Percentiles rank a stretch among this genome's conserved stretches.
Conservation (phyloP, 208 protist species). For the Cochliopodium minus region DNA sequence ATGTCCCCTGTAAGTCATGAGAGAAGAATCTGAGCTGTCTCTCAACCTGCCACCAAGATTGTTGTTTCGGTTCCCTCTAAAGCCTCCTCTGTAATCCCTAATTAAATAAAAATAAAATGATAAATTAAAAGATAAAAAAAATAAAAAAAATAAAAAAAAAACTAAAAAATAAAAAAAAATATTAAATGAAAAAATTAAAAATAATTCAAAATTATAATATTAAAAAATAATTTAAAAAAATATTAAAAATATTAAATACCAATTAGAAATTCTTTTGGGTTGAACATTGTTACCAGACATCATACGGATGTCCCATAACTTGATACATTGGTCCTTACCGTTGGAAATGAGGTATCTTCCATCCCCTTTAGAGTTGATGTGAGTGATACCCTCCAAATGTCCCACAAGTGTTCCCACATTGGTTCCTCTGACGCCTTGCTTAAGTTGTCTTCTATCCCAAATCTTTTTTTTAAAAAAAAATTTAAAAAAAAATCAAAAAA, state of each 20-base stretch:
- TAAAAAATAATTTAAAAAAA: too few species aligned
- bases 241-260: too few species aligned
- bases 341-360: slow-evolving; percentile 19
- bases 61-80: too few species aligned
- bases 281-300: neutral
- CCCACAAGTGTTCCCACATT: slow-evolving; percentile 15
- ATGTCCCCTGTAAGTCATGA: slow-evolving; percentile 19
- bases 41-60: neutral
- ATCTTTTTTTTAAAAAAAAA: slow-evolving; percentile 2
- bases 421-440: neutral
- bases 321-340: slow-evolving; percentile 26
- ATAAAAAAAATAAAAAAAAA: too few species aligned
- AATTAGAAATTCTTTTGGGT: too few species aligned
- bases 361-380: slow-evolving; percentile 21
- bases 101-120: too few species aligned
- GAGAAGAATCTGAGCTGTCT: neutral
- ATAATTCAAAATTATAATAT: too few species aligned
- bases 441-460: slow-evolving; percentile 13
- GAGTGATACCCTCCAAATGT: slow-evolving; percentile 19
- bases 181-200: too few species aligned
- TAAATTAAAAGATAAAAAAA: too few species aligned
- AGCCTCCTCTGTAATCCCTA: too few species aligned
- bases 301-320: slow-evolving; percentile 27
- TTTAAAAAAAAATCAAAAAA: too few species aligned
- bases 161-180: too few species aligned